Percentiles rank a stretch among this genome's conserved stretches.
Conservation (phyloP, 2,329 filamentous ascomycete species). For the Albophoma yamanashiensis region DNA sequence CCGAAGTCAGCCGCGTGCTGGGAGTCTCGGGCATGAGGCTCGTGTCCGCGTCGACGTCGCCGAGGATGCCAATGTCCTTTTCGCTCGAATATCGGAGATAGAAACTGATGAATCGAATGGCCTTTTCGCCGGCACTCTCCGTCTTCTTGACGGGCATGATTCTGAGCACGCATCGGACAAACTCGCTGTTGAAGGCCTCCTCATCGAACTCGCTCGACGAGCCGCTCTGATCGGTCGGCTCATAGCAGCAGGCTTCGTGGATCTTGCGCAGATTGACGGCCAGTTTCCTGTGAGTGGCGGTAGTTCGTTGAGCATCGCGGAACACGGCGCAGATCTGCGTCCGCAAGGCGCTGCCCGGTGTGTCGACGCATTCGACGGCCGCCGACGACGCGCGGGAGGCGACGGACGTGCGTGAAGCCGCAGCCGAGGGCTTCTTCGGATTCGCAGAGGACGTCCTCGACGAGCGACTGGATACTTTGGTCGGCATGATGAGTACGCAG, state of each 20-base stretch:
- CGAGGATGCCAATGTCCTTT: conserved; percentile 59
- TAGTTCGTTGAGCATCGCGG: conserved; percentile 76
- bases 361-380: conserved; percentile 71
- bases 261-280: conserved; percentile 81
- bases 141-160: conserved; percentile 85
- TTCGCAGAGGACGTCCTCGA: conserved; percentile 31
- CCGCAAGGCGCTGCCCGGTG: conserved; percentile 59
- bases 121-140: conserved; percentile 76
- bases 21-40: conserved; percentile 73
- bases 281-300: conserved; percentile 81
- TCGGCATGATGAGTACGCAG: conserved; percentile 30
- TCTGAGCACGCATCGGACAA: conserved; percentile 71
- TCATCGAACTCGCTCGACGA: conserved; percentile 63
- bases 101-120: conserved; percentile 76
- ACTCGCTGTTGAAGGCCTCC: conserved; percentile 77
- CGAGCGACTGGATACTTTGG: conserved; percentile 35
- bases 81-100: conserved; percentile 67
- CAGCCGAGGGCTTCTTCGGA: conserved; percentile 27
- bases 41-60: conserved; percentile 55
- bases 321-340: conserved; percentile 64
- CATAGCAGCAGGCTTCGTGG: conserved; percentile 73
- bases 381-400: conserved; percentile 36
- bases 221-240: conserved; percentile 41
- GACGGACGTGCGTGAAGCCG: conserved; percentile 30
- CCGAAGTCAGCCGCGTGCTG: conserved; percentile 64